Evolutionary conservation across 371 early-diverging fungal genomes (phyloP), one percentile per base, ranked within the genome.

Genomic region (Thermomucor indicae-seudaticae): DNA sequence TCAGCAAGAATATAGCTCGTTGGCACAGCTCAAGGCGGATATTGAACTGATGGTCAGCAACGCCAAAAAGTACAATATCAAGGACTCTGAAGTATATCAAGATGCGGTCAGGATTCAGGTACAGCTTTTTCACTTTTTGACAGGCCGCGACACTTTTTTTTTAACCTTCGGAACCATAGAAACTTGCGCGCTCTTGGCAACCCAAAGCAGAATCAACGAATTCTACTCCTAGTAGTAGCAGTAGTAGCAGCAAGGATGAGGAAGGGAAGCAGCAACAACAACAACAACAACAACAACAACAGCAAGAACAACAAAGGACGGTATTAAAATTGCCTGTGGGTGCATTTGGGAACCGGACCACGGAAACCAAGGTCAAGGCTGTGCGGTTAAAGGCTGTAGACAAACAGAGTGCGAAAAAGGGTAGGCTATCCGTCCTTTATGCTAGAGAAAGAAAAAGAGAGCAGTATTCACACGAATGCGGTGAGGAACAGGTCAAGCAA

Each of bases 51-150:
- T 93, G 87, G 84, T 89, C 28, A 60, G 67, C 2, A 92, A 93
- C 58, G 93, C 93, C 1, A 83, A 83, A 51, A 79, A 70, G 6
- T 93, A 89, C 62, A 93, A 93, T 42, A 67, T 78, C 6, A 84
- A 87, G 43, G 88, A 84, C n/a, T 86, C 86, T 7, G 73, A 79
- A 45, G 85, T 91, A 0, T 86, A 83, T 59, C 60, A 82, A 24
- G 93, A 93, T 66, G 89, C 91, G 12, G 55, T 68, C 19, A 73
- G 65, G 28, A 66, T 92, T 2, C 80, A 80, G 60, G 80, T 79
- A 75, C 16, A 17, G 10, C 14, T 27, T 14, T 39, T 40, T 14
- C 8, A 17, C 5, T 25, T 28, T 14, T 49, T 29, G 31, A 47
- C 22, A 20, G n/a, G 22, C n/a, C 20, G n/a, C 14, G 32, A 7